These are phyloP conservation scores for Penicillium atrosanguineum DNA, from an alignment of 495 filamentous ascomycete genomes.

Conservation along the genomic window DNA sequence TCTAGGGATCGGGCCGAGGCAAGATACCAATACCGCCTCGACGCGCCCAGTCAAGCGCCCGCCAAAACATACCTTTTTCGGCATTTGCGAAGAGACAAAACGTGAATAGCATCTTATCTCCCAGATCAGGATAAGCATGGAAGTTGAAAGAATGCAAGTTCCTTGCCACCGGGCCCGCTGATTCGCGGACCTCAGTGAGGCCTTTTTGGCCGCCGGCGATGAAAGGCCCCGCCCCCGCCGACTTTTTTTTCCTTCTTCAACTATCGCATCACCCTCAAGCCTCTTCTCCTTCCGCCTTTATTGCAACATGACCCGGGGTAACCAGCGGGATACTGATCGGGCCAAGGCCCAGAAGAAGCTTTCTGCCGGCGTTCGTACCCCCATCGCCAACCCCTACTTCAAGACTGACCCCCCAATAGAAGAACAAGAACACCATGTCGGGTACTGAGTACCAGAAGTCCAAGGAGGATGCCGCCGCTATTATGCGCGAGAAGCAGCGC, in stretches of 20 bases:
- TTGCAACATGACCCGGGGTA: slow-evolving; percentile 79
- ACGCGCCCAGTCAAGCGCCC: not conserved
- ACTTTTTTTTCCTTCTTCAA: slow-evolving; percentile 2
- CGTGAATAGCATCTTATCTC: not conserved
- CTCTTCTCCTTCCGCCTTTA: not conserved
- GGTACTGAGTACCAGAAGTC: slow-evolving; percentile 68
- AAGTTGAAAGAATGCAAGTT: not conserved
- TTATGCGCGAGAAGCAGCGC: slow-evolving; percentile 89
- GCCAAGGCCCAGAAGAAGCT: slow-evolving; percentile 74
- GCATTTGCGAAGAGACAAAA: not conserved
- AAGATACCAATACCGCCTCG: not conserved
- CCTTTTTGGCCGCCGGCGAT: slow-evolving; percentile 1
- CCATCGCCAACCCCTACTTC: not conserved
- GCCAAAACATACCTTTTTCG: not conserved
- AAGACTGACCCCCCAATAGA: slow-evolving; percentile 48
- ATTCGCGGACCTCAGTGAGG: slow-evolving; percentile 6
- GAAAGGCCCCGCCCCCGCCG: not conserved
- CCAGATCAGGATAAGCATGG: not conserved
- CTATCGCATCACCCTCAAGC: not conserved
- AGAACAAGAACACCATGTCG: slow-evolving; percentile 54
- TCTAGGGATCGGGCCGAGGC: not conserved
- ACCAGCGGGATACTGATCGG: slow-evolving; percentile 87
- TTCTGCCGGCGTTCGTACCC: slow-evolving; percentile 40
- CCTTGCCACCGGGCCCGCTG: slow-evolving; percentile 1
- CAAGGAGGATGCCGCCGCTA: slow-evolving; percentile 74